A percentile compares a stretch with the other conserved stretches of the same genome.
phyloP scores from a whole-genome alignment of 1,284 basidiomycete species.

The Microbotryum violaceum region DNA sequence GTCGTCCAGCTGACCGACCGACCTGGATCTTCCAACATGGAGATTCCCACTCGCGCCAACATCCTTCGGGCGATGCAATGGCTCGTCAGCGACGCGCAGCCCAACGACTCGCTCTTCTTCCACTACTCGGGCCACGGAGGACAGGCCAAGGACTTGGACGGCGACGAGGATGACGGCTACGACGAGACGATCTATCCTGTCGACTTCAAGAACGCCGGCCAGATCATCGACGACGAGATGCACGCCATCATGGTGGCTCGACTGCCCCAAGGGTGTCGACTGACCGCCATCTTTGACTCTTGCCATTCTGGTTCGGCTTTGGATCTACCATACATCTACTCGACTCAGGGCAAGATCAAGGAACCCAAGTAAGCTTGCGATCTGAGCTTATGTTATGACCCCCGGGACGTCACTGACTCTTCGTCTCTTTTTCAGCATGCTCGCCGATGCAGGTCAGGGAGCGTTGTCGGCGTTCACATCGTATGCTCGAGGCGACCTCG shows the following conservation, averaged over 20 bases:
- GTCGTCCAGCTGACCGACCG: constrained; percentile 85
- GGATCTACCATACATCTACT: constrained; percentile 45
- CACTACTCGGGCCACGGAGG: constrained; percentile 85
- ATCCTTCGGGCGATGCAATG: constrained; percentile 81
- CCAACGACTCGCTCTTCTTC: constrained; percentile 78
- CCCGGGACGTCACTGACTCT: background rate
- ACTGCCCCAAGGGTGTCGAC: constrained; percentile 71
- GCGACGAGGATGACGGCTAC: constrained; percentile 50
- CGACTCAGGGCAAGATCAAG: constrained; percentile 49
- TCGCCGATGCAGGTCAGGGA: constrained; percentile 34
- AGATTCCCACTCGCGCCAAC: constrained; percentile 65
- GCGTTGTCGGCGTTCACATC: constrained; percentile 39
- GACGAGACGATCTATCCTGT: constrained; percentile 62
- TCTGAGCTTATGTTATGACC: constrained; percentile 10
- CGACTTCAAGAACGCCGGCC: constrained; percentile 61
- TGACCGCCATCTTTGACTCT: constrained; percentile 77
- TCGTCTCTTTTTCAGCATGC: constrained; percentile 16
- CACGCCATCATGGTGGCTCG: constrained; percentile 32
- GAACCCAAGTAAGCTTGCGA: constrained; percentile 38
- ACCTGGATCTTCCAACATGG: constrained; percentile 51
- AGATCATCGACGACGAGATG: constrained; percentile 66
- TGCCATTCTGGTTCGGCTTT: constrained; percentile 47
- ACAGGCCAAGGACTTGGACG: constrained; percentile 55
- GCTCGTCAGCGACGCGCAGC: constrained; percentile 69
- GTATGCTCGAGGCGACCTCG: constrained; percentile 44